These are phyloP conservation scores for Spongispora temasekensis DNA, from an alignment of 1,284 basidiomycete species.

Conservation along the genomic window DNA sequence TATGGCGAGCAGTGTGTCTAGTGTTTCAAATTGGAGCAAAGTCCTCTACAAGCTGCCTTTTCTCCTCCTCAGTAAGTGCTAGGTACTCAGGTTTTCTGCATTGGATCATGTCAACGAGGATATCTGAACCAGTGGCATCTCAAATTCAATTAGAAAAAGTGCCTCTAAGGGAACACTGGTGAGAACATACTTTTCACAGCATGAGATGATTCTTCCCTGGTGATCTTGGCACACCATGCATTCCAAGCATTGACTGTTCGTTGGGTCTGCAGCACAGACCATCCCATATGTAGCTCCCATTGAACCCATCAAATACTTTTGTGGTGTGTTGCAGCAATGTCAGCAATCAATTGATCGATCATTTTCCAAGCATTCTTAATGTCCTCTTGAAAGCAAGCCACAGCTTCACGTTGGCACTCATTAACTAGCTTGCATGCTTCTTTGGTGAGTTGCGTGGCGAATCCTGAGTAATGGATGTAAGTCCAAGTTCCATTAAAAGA, in stretches of 20 bases:
- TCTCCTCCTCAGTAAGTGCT: too few species aligned
- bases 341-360: neutral
- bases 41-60: neutral
- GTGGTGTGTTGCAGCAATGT: neutral
- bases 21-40: neutral
- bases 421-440: neutral
- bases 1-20: neutral
- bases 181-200: neutral
- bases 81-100: neutral
- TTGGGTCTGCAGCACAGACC: neutral
- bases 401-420: neutral
- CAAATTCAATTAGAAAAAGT: neutral
- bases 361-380: neutral
- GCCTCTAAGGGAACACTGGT: neutral
- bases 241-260: slow-evolving; percentile 6
- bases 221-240: slow-evolving; percentile 5
- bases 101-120: neutral
- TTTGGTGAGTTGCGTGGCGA: neutral
- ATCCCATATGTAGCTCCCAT: slow-evolving; percentile 4
- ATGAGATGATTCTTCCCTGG: neutral
- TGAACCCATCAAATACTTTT: slow-evolving; percentile 2
- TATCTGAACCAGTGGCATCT: neutral
- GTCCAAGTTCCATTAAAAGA: neutral
- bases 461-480: neutral
- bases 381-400: neutral